phyloP scores from a whole-genome alignment of 148 eudicot species.

The Spergularia bocconei region DNA sequence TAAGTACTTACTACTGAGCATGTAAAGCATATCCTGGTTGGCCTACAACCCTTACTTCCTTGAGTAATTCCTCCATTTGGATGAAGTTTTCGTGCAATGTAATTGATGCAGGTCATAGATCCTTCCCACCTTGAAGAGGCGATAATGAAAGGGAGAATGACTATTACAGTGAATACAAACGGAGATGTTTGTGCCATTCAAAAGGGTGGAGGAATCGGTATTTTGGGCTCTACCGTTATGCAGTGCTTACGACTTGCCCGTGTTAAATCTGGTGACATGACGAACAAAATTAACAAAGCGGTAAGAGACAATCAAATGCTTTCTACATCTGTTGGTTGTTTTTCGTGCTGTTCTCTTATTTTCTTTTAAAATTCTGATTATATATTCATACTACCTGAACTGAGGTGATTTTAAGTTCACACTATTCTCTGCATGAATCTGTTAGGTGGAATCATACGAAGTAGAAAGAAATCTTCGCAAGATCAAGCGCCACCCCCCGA shows the following conservation, averaged over 20 bases:
- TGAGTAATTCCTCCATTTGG: not conserved
- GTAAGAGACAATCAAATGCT: constrained; percentile 43
- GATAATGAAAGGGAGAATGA: constrained; percentile 81
- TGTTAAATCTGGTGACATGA: constrained; percentile 81
- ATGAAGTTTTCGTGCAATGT: constrained; percentile 10
- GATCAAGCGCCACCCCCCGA: constrained; percentile 69
- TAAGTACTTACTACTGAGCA: constrained; percentile 30
- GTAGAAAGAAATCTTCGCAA: constrained; percentile 64
- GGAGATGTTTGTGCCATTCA: constrained; percentile 93
- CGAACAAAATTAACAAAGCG: constrained; percentile 65
- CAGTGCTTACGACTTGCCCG: constrained; percentile 85
- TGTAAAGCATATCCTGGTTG: not conserved
- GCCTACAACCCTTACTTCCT: not conserved
- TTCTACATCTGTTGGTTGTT: not conserved
- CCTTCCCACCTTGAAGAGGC: constrained; percentile 85
- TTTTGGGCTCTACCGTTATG: constrained; percentile 67
- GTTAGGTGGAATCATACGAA: constrained; percentile 70
- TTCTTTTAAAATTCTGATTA: not conserved
- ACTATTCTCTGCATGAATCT: not conserved
- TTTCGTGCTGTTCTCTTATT: not conserved
- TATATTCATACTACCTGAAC: not conserved
- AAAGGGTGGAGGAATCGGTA: constrained; percentile 87
- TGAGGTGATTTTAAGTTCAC: not conserved
- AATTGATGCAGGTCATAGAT: constrained; percentile 61
- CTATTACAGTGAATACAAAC: constrained; percentile 73